A percentile compares a stretch with the other conserved stretches of the same genome.
phyloP scores from a whole-genome alignment of 208 protist species.

The Borovskyia barvae region DNA sequence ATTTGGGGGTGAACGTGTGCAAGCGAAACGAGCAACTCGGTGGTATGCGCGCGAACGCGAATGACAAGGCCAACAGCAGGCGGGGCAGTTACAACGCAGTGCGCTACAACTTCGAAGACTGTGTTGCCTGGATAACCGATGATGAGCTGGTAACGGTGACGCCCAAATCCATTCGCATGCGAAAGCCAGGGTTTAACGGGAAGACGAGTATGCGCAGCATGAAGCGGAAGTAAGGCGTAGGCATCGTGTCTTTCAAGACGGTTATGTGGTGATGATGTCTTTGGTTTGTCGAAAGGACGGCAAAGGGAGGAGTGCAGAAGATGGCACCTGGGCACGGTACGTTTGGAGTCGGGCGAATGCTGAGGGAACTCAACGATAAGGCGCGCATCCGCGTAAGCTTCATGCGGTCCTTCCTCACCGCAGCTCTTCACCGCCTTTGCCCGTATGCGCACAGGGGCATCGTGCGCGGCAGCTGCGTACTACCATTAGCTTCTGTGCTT shows the following conservation, averaged over 20 bases:
- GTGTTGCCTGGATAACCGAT: conserved; percentile 84
- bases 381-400: too few species aligned
- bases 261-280: too few species aligned
- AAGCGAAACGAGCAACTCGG: conserved; percentile 91
- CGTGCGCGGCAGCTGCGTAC: too few species aligned
- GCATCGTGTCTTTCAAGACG: too few species aligned
- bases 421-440: too few species aligned
- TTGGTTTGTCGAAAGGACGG: too few species aligned
- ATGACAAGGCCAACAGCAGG: conserved; percentile 80
- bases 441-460: too few species aligned
- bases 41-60: conserved; percentile 88
- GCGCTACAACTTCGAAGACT: conserved; percentile 84
- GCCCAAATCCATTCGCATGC: conserved; percentile 90
- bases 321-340: too few species aligned
- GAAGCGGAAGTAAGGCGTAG: conserved; percentile 38
- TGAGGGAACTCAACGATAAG: neutral
- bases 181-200: conserved; percentile 87
- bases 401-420: too few species aligned
- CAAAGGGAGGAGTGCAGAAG: too few species aligned
- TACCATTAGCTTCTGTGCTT: too few species aligned
- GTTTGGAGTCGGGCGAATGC: too few species aligned
- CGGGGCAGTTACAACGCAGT: conserved; percentile 52
- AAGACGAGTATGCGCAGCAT: conserved; percentile 85
- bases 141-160: conserved; percentile 92
- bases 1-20: conserved; percentile 88